phyloP scores from a whole-genome alignment of 306 rosid species.

The Quercus suber region DNA sequence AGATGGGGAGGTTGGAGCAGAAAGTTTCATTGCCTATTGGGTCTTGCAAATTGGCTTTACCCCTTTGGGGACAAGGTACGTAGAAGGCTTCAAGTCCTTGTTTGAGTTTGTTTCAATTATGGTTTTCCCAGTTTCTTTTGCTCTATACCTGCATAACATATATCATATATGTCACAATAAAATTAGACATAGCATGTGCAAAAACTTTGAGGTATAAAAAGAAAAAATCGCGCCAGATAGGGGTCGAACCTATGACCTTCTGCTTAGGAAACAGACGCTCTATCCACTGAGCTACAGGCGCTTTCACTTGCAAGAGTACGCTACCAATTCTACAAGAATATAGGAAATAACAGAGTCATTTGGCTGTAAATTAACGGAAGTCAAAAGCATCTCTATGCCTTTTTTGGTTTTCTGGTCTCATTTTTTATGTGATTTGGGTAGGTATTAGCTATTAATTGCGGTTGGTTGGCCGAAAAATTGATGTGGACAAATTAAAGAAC shows the following conservation, averaged over 20 bases:
- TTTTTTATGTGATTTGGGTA: background rate
- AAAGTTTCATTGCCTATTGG: slow-evolving; percentile 81
- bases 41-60: slow-evolving; percentile 77
- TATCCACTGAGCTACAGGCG: slow-evolving; percentile 78
- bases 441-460: too few relatives aligned
- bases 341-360: background rate
- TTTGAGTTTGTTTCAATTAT: background rate
- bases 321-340: background rate
- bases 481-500: background rate
- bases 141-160: background rate
- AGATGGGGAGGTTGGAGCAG: slow-evolving; percentile 49
- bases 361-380: background rate
- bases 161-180: background rate
- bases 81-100: background rate
- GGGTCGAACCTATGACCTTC: slow-evolving; percentile 69
- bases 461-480: background rate
- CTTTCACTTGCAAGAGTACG: accelerated
- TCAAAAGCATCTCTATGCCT: background rate
- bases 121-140: background rate
- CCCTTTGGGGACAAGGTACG: slow-evolving; percentile 94
- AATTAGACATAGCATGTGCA: background rate
- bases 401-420: background rate
- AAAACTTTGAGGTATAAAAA: background rate
- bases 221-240: slow-evolving; percentile 37
- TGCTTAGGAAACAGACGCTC: slow-evolving; percentile 79